Base-by-base conservation (phyloP, 2,329 filamentous ascomycete genomes). In the Thielaviopsis punctulata region DNA sequence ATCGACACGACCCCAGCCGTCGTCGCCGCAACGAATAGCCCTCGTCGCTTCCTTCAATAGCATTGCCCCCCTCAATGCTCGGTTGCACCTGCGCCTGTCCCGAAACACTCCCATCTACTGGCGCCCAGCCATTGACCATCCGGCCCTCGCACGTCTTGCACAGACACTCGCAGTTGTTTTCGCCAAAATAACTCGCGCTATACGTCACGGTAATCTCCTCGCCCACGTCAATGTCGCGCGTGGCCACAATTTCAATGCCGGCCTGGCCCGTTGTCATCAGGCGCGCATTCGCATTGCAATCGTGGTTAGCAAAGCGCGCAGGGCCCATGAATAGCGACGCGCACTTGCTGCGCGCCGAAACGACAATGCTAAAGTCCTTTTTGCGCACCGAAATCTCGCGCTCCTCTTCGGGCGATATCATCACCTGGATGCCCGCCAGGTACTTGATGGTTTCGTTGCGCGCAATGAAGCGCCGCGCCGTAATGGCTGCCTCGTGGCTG, bases 191-290 rank as follows among this genome's bases (percentile, higher is more conserved):
- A 62, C 86, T 88, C 18, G 94, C 88, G 22, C 90, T 88, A 61
- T 98, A 98, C 0, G 84, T 90, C 0, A 98, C 92, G 0, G 92
- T 98, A 55, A 98, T 94, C 65, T 98, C 92, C 56, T 98, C 89
- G 3, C 89, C 92, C 1, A 84, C 71, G 10, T 83, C 77, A 56
- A 98, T 96, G 54, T 89, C 76, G 58, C 81, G 79, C 30, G 80
- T 79, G 2, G 92, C 87, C 48, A 94, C 79, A 53, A 98, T 89
- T 62, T 93, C 85, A 69, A 98, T 95, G 33, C 87, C 87, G 54
- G 89, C 81, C 53, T 82, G 79, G 45, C 88, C 86, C 33, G 80
- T 84, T 33, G 87, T 95, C 59, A 86, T 82, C 45, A 98, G 75
- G 62, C 82, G 79, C 8, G 89, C 89, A 68, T 96, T 98, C 27